Evolutionary conservation across 768 basidiomycete genomes (phyloP), one percentile per base, ranked within the genome.

Genomic region (Thelephora ganbajun): DNA sequence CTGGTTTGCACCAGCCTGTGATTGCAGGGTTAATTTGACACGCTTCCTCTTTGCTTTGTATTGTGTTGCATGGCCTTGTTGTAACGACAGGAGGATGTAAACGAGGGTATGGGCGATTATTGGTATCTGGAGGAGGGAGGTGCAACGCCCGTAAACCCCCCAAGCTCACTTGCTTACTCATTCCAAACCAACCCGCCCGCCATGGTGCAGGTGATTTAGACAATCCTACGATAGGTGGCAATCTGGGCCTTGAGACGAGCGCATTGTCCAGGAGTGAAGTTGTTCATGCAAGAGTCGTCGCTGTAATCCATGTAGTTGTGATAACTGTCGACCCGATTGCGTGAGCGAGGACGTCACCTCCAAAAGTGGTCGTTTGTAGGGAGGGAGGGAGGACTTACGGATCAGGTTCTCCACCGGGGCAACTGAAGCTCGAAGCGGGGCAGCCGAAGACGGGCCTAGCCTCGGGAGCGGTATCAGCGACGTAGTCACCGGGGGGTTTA

Each of bases 231-330:
- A 60, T 71, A 73, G 45, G 70, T 71, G 45, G 62, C 56, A 43
- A 75, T 59, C 57, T 73, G 71, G 30, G 54, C 54, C 51, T 60
- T 54, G 44, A 69, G 50, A 51, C 72, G 72, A 33, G 61, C 60
- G 51, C 37, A 51, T 43, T 74, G 54, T 14, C 72, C 72, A 42
- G 61, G 33, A 30, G 73, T 74, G 60, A 74, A 75, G 48, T 67
- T 50, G 50, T 48, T 64, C 71, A 72, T 74, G 67, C 73, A 76
- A 48, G 63, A 56, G 52, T 76, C 73, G 49, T 70, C 59, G 22
- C 61, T 64, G 65, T 73, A 74, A 58, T 75, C 74, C 73, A 76
- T 74, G 64, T 63, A 74, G 63, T 74, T 73, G 59, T 67, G 63
- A 48, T 71, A 66, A 11, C 70, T 69, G 59, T 73, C 70, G 20